Conservation (phyloP, 352 stramenopile genomes). For the Phytophthora pinifolia region DNA sequence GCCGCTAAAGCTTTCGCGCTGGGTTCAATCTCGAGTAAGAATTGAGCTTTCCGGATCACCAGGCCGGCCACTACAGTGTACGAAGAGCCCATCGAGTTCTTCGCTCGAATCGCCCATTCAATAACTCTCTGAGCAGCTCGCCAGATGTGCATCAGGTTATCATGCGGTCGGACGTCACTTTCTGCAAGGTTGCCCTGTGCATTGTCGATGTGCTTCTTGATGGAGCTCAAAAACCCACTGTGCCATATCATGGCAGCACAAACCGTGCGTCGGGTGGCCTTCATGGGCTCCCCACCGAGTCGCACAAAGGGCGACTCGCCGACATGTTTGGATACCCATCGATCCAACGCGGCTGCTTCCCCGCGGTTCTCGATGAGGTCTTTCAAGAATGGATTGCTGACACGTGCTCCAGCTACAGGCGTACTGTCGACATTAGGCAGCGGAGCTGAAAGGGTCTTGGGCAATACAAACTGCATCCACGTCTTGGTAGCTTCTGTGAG, state of each 20-base stretch:
- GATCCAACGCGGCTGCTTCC: conserved; percentile 60
- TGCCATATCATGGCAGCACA: conserved; percentile 91
- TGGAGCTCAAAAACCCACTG: conserved; percentile 64
- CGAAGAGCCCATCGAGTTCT: conserved; percentile 87
- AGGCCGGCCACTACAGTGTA: conserved; percentile 79
- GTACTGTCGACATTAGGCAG: conserved; percentile 26
- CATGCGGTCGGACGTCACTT: conserved; percentile 77
- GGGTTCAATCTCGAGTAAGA: conserved; percentile 81
- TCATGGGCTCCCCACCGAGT: conserved; percentile 83
- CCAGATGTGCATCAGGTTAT: conserved; percentile 93
- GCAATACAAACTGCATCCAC: conserved; percentile 65
- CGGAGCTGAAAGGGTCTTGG: conserved; percentile 45
- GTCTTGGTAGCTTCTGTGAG: conserved; percentile 49
- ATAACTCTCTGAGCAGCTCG: conserved; percentile 84
- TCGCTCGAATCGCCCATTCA: conserved; percentile 87
- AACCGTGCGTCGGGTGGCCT: conserved; percentile 79
- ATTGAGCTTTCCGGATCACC: conserved; percentile 84
- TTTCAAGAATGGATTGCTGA: conserved; percentile 53
- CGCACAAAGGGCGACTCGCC: conserved; percentile 82
- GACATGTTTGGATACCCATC: conserved; percentile 81
- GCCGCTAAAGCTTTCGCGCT: conserved; percentile 69
- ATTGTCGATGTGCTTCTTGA: conserved; percentile 61
- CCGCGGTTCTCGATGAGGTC: conserved; percentile 69
- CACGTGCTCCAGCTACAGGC: conserved; percentile 10
- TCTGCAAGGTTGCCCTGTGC: conserved; percentile 39